Percentiles rank a stretch among this genome's conserved stretches.
Conservation (phyloP, 148 eudicot species). For the Rhododendron vialii region DNA sequence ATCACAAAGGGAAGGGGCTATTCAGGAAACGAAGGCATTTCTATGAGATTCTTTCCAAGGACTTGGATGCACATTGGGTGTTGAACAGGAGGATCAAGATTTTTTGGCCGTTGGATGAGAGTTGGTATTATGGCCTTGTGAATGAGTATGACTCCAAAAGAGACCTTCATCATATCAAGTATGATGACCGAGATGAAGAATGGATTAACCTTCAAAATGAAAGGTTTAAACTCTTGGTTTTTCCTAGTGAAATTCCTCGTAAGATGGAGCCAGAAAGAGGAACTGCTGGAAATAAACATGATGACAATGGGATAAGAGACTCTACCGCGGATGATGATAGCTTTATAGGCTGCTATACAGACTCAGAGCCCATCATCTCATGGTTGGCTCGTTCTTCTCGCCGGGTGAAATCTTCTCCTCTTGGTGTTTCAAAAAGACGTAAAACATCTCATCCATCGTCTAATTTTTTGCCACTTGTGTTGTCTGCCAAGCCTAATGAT, state of each 20-base stretch:
- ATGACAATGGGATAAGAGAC: constrained; percentile 14
- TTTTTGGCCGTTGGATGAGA: constrained; percentile 91
- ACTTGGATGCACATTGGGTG: constrained; percentile 66
- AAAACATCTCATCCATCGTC: constrained; percentile 26
- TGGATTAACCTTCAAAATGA: constrained; percentile 80
- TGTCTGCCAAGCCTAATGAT: constrained; percentile 27
- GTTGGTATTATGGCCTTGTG: constrained; percentile 87
- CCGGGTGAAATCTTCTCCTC: constrained; percentile 42
- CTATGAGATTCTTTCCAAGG: constrained; percentile 55
- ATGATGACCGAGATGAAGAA: constrained; percentile 91
- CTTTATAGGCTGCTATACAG: constrained; percentile 33
- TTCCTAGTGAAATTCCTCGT: constrained; percentile 73
- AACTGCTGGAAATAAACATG: constrained; percentile 16
- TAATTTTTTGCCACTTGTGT: constrained; percentile 25
- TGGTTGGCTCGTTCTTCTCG: constrained; percentile 71
- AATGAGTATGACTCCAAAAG: constrained; percentile 58
- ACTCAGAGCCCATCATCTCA: constrained; percentile 81
- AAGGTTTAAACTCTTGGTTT: constrained; percentile 76
- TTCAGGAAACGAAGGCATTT: constrained; percentile 66
- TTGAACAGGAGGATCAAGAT: constrained; percentile 75
- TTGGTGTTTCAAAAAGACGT: constrained; percentile 42
- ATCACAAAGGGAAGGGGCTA: constrained; percentile 40
- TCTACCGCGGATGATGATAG: constrained; percentile 28
- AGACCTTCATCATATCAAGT: constrained; percentile 77
- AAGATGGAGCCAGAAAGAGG: constrained; percentile 29